phyloP scores from a whole-genome alignment of 352 stramenopile species.

The Globisporangium mamillatum region DNA sequence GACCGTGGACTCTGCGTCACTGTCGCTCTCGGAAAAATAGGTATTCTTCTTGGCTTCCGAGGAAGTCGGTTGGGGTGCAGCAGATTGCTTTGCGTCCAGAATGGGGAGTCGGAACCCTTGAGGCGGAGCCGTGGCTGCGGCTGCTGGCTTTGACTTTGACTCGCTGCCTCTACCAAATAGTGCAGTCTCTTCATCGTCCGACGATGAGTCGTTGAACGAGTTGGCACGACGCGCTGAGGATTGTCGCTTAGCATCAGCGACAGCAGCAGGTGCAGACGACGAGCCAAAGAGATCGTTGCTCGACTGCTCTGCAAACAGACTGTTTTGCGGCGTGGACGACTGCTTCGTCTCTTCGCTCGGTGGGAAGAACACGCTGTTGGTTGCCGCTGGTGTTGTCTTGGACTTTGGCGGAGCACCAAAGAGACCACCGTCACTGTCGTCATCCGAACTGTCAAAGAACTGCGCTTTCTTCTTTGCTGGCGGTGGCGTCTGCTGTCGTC shows the following conservation, averaged over 20 bases:
- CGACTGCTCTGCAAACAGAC: conserved; percentile 39
- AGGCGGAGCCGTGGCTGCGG: conserved; percentile 17
- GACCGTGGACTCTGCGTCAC: conserved; percentile 47
- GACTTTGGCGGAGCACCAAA: conserved; percentile 22
- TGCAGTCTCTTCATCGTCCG: conserved; percentile 18
- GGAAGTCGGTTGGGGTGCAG: not conserved
- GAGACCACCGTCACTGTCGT: conserved; percentile 41
- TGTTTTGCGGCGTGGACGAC: conserved; percentile 4
- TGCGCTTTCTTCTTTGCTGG: conserved; percentile 31
- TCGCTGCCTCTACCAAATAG: conserved; percentile 22
- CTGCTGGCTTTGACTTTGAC: conserved; percentile 7
- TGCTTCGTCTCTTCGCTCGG: conserved; percentile 27
- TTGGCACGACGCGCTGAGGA: conserved; percentile 10
- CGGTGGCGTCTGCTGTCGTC: conserved; percentile 17
- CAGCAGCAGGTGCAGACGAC: not conserved
- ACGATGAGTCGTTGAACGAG: conserved; percentile 30
- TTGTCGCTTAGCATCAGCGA: conserved; percentile 7
- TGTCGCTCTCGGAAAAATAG: conserved; percentile 39
- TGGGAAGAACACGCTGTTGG: conserved; percentile 18
- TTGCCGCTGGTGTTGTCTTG: not conserved
- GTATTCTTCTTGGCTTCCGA: conserved; percentile 16
- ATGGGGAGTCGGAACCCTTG: conserved; percentile 33
- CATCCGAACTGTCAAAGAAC: conserved; percentile 59
- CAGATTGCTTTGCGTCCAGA: conserved; percentile 3
- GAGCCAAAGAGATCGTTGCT: conserved; percentile 35